Conservation (phyloP, 208 protist genomes). For the Wallacemonas sp. region DNA sequence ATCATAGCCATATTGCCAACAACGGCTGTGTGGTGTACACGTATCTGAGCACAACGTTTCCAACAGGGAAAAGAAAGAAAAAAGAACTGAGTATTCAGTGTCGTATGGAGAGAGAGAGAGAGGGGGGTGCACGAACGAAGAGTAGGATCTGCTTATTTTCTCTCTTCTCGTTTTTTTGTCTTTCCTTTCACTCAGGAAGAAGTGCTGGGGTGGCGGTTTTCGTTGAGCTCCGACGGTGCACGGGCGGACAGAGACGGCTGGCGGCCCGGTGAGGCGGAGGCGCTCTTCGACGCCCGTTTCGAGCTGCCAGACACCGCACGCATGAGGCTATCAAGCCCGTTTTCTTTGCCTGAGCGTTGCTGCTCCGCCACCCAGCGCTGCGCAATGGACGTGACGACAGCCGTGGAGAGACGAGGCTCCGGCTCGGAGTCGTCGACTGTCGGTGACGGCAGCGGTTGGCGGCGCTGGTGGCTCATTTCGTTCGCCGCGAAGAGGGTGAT, state of each 20-base stretch:
- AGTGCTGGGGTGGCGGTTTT: background rate
- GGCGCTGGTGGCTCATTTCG: background rate
- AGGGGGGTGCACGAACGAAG: too few species aligned
- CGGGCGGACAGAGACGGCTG: constrained; percentile 5
- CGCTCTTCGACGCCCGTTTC: background rate
- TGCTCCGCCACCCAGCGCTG: constrained; percentile 8
- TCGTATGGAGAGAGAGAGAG: too few species aligned
- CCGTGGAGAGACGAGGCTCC: constrained; percentile 1
- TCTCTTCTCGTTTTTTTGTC: constrained; percentile 13
- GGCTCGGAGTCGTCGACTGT: background rate
- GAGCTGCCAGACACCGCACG: background rate
- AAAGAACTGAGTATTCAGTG: too few species aligned
- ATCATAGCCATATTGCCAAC: too few species aligned
- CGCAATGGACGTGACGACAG: constrained; percentile 5
- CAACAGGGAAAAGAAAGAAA: background rate
- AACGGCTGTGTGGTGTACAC: too few species aligned
- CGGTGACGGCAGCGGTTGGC: background rate
- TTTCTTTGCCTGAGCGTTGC: constrained; percentile 7
- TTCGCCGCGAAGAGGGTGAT: constrained; percentile 8
- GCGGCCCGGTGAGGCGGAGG: background rate
- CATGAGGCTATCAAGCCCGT: background rate
- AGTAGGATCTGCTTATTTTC: background rate
- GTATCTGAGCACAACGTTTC: too few species aligned
- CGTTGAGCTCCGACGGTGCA: constrained; percentile 3
- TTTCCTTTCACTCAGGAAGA: constrained; percentile 1